Conservation (phyloP, 768 basidiomycete species). For the Filobasidium floriforme region DNA sequence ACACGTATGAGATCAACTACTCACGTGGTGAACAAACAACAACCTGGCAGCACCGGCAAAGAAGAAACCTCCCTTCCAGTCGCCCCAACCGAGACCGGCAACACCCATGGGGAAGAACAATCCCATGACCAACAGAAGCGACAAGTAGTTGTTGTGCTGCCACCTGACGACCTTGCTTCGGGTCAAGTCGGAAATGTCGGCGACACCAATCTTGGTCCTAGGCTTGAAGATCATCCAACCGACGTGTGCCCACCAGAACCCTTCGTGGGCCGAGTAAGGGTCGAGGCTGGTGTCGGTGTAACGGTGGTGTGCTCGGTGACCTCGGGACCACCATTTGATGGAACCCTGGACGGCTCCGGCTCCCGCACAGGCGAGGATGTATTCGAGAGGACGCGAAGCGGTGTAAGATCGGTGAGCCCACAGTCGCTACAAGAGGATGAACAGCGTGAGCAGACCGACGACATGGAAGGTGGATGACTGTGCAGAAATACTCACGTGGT, state of each 20-base stretch:
- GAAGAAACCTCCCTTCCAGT: constrained; percentile 75
- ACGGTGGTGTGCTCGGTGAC: constrained; percentile 93
- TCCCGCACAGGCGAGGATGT: constrained; percentile 71
- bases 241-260: constrained; percentile 62
- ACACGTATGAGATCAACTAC: constrained; percentile 35
- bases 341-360: constrained; percentile 93
- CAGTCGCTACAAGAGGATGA: constrained; percentile 50
- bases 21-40: constrained; percentile 77
- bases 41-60: constrained; percentile 74
- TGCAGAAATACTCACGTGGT: constrained; percentile 53
- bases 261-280: constrained; percentile 87
- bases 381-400: constrained; percentile 76
- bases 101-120: constrained; percentile 68
- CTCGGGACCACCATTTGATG: constrained; percentile 97
- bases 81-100: constrained; percentile 74
- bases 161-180: constrained; percentile 72
- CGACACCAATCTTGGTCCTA: constrained; percentile 76
- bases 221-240: constrained; percentile 84
- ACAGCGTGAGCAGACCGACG: background rate
- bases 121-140: constrained; percentile 62
- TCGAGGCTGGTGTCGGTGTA: constrained; percentile 97
- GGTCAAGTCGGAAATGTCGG: constrained; percentile 77
- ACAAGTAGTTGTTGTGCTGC: constrained; percentile 76
- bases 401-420: constrained; percentile 97
- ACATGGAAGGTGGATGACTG: no score